Evolutionary conservation across 345 rosid species (phyloP), one percentile per base, ranked within the genome.

Genomic region (Jatropha curcas): DNA sequence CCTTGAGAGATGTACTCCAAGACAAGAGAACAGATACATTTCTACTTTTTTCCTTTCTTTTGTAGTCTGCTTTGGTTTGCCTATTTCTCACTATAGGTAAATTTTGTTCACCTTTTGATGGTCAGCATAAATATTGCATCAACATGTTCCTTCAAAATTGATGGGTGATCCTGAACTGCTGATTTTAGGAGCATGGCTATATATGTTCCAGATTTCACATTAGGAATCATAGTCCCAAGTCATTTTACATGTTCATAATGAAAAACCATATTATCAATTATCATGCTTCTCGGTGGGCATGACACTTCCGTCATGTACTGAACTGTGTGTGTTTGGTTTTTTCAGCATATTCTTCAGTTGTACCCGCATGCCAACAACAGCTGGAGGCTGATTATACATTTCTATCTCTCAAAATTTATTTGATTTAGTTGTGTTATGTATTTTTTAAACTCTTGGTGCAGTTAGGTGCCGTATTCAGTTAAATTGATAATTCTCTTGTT

Each of bases 291-390:
- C 53, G 17, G 4, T 48, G 19, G 20, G 1, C 53, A 16, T 20
- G 56, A 3, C 45, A 27, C 19, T 27, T 35, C n/a, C 24, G 59
- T 28, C 22, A 10, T 66, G 57, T 51, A 4, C 76, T 48, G 59
- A 73, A 30, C 48, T 31, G 35, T 35, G 16, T 63, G 16, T n/a
- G n/a, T n/a, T 78, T 60, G 27, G 66, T 56, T 28, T 65, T 43
- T 72, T 76, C 80, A 76, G 74, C n/a, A 31, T 43, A n/a, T 72
- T 53, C 59, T 71, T 68, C 30, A 63, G 73, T 25, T 28, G 58
- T 39, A 37, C 63, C 33, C n/a, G 46, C 1, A 10, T 51, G 37
- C 8, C n/a, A 28, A 12, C 24, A 41, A 33, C 52, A n/a, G n/a
- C 31, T 41, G 25, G 57, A 11, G n/a, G 34, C n/a, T 16, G 60